Evolutionary conservation across 1,284 basidiomycete genomes (phyloP).

Genomic region (Puccinia brachypodii): DNA sequence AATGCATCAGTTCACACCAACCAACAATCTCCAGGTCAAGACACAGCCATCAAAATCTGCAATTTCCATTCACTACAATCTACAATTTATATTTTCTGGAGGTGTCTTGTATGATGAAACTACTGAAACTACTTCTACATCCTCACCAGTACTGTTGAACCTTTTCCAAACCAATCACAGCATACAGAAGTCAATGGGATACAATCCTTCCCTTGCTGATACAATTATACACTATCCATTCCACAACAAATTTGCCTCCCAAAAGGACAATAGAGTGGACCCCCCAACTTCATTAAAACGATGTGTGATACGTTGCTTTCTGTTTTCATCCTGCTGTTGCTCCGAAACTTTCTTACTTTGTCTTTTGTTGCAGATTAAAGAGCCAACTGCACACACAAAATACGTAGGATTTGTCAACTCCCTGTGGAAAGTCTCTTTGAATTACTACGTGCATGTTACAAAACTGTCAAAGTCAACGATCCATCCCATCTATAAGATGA

Average conservation of each 20-base stretch:
- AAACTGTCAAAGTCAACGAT: neutral
- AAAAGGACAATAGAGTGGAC: neutral
- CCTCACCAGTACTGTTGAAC: neutral
- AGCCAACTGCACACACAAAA: neutral
- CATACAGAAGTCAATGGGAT: neutral
- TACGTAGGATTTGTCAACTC: neutral
- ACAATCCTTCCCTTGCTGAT: neutral
- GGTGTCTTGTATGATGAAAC: neutral
- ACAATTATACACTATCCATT: neutral
- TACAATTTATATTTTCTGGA: neutral
- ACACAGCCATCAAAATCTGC: neutral
- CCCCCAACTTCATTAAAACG: neutral
- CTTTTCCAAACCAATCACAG: neutral
- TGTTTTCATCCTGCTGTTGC: too few species aligned
- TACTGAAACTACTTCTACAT: neutral
- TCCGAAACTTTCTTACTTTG: too few species aligned
- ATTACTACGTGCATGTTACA: neutral
- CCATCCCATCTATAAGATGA: neutral
- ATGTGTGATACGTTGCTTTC: too few species aligned
- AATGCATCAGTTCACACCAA: slow-evolving; percentile 25
- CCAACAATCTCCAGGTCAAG: neutral
- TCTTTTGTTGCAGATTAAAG: neutral
- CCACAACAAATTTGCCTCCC: neutral
- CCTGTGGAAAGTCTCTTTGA: neutral
- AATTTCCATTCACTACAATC: neutral